Evolutionary conservation across 805 yeast genomes (phyloP), one percentile per base, ranked within the genome.

Genomic region (Starmerella bombicola): DNA sequence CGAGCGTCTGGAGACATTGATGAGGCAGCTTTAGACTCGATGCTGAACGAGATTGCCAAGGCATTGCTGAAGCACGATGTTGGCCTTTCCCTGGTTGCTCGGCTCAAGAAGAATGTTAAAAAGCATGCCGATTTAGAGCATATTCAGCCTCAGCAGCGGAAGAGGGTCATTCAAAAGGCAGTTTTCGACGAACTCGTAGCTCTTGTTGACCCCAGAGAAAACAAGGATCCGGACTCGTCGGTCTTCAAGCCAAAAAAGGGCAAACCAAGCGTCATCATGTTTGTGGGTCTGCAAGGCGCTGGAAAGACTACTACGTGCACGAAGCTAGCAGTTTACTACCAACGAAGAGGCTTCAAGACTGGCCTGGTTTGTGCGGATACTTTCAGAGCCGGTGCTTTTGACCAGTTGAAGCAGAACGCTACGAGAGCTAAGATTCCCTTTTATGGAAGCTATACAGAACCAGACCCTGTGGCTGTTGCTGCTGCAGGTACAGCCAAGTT

Each of bases 321-420:
- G 1, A 91, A 91, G 51, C 68, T 88, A 53, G 98, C 98, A 0
- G 93, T 84, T 2, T 86, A 82, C 59, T 91, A 91, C 59, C 88
- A 85, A 56, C 74, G 86, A 56, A 70, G 96, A 56, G 96, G 96
- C 2, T 84, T 78, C 63, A 86, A 85, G 59, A 94, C 84, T 35
- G 97, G 97, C 39, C 68, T 91, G 57, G 97, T 91, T 20, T 91
- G 98, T 73, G 98, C 98, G 2, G 98, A 91, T 67, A 91, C 98
- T 23, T 91, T 88, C 70, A 78, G 98, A 70, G 98, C 98, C 28
- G 98, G 98, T 70, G 98, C 98, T 2, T 88, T 88, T 67, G 98
- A 88, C 64, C 98, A 88, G 68, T 72, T 88, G 63, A 88, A 91
- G 60, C 98, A 88, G 63, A 88, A 88, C 62, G 97, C 98, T 19